Evolutionary conservation across 192 early-diverging fungal species (phyloP), one percentile per base, ranked within the genome.

Genomic region (Entomortierella lignicola): DNA sequence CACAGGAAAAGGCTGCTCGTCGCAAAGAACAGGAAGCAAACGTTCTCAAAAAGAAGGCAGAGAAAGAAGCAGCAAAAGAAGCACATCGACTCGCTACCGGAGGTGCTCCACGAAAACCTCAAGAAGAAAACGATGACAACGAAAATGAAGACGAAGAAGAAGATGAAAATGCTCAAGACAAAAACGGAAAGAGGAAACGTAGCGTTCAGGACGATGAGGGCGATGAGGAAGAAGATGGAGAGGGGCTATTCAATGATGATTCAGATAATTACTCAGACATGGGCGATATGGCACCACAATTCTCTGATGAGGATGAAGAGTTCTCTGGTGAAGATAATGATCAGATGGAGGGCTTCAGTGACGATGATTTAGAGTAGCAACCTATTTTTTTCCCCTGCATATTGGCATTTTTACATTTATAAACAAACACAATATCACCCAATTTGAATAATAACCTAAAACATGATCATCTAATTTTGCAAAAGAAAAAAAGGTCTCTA

Each of bases 11-110:
- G 81, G 93, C 89, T 2, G 81, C 84, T 29, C 87, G 97, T 34
- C 85, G 93, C 69, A 85, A 87, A 52, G 84, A 94, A 77, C 97
- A 98, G 75, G 92, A 95, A 74, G 80, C 63, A 12, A 97, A 97
- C 77, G 96, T 98, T 13, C 82, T 87, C 74, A 83, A 88, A 54
- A 98, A 96, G 80, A 86, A 92, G 81, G 68, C 63, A 25, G 90
- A 83, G 47, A 88, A 88, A 61, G 85, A 90, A 71, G 72, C 66
- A 34, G 90, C 73, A 42, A 88, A 88, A 61, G 90, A 89, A 66
- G 79, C 72, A 50, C 89, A 87, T 81, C 83, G 81, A 32, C 41
- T 71, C 44, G 82, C 70, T 21, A 88, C 85, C 13, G 74, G 81
- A 11, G 85, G 82, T n/a, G 65, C 63, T 13, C 57, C 68, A 17